Conservation (phyloP, 179 eudicot species). For the Silene coronaria region DNA sequence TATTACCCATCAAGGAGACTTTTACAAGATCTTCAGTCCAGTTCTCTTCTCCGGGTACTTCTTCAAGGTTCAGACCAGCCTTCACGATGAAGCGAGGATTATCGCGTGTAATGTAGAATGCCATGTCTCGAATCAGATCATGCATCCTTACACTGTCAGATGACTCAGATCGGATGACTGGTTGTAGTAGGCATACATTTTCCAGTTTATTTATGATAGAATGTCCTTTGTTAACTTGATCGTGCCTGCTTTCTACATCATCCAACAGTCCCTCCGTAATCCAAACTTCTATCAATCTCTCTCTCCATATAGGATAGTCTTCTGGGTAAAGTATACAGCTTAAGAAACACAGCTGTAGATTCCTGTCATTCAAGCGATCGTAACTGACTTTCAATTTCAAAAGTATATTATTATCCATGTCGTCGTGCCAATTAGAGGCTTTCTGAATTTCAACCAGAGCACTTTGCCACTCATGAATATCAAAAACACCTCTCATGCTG, state of each 20-base stretch:
- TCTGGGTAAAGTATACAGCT: slow-evolving; percentile 8
- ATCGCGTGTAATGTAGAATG: neutral
- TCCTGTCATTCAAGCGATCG: slow-evolving; percentile 12
- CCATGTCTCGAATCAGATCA: slow-evolving; percentile 9
- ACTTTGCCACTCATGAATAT: slow-evolving; percentile 12
- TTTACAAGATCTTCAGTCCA: slow-evolving; percentile 3
- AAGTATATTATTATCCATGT: slow-evolving; percentile 3
- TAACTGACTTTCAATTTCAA: slow-evolving; percentile 10
- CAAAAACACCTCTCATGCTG: slow-evolving; percentile 13
- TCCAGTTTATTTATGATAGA: slow-evolving; percentile 8
- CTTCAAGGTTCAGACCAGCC: slow-evolving; percentile 1
- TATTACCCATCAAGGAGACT: slow-evolving; percentile 5
- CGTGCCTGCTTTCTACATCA: neutral
- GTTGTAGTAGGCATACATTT: slow-evolving; percentile 7
- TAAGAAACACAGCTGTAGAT: slow-evolving; percentile 5
- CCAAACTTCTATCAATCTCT: slow-evolving; percentile 6
- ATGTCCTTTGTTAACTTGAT: slow-evolving; percentile 9
- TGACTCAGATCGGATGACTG: neutral
- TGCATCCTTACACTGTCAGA: slow-evolving; percentile 2
- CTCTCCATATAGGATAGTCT: slow-evolving; percentile 1
- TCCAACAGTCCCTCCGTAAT: slow-evolving; percentile 12
- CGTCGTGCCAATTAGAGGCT: neutral
- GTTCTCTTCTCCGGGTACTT: neutral
- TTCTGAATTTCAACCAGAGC: slow-evolving; percentile 8
- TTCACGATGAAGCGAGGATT: neutral